A percentile compares a stretch with the other conserved stretches of the same genome.
Evolutionary conservation across 768 basidiomycete species (phyloP).

Genomic region (Pleurotus pulmonarius): DNA sequence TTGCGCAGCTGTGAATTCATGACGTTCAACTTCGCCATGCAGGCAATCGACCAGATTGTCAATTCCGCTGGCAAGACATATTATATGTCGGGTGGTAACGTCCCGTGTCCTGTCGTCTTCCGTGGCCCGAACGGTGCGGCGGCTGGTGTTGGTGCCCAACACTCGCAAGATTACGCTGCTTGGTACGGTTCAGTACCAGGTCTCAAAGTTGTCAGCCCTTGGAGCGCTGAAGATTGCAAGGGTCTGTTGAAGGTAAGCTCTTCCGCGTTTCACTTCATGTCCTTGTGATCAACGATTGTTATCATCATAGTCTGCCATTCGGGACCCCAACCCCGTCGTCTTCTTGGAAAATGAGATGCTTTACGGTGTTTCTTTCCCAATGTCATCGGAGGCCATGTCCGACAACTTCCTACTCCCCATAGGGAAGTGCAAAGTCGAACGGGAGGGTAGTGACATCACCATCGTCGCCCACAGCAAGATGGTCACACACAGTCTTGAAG

Average conservation of each 20-base stretch:
- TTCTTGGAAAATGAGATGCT: slow-evolving; percentile 99
- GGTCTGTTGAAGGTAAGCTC: slow-evolving; percentile 84
- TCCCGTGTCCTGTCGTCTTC: slow-evolving; percentile 98
- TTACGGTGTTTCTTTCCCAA: slow-evolving; percentile 96
- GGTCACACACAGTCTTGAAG: slow-evolving; percentile 93
- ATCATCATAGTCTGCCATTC: slow-evolving; percentile 75
- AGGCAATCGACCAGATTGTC: slow-evolving; percentile 99
- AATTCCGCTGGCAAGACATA: slow-evolving; percentile 99
- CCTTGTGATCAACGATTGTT: not conserved
- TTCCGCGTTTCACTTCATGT: slow-evolving; percentile 3
- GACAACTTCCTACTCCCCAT: slow-evolving; percentile 95
- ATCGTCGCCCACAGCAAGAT: slow-evolving; percentile 98
- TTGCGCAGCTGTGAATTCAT: slow-evolving; percentile 91
- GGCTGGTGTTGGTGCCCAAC: slow-evolving; percentile 93
- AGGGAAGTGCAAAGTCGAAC: slow-evolving; percentile 96
- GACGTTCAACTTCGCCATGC: slow-evolving; percentile 99
- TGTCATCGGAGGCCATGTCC: slow-evolving; percentile 93
- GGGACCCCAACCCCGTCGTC: slow-evolving; percentile 97
- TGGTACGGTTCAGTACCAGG: slow-evolving; percentile 95
- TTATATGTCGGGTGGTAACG: slow-evolving; percentile 99
- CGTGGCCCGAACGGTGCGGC: slow-evolving; percentile 99
- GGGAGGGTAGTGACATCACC: slow-evolving; percentile 88
- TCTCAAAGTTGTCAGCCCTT: slow-evolving; percentile 96
- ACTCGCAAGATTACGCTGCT: slow-evolving; percentile 95
- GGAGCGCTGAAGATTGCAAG: slow-evolving; percentile 99